Percentiles rank a stretch among this genome's conserved stretches.
These are phyloP conservation scores for Salvia hispanica DNA, from an alignment of 257 asterid genomes.

Conservation along the genomic window DNA sequence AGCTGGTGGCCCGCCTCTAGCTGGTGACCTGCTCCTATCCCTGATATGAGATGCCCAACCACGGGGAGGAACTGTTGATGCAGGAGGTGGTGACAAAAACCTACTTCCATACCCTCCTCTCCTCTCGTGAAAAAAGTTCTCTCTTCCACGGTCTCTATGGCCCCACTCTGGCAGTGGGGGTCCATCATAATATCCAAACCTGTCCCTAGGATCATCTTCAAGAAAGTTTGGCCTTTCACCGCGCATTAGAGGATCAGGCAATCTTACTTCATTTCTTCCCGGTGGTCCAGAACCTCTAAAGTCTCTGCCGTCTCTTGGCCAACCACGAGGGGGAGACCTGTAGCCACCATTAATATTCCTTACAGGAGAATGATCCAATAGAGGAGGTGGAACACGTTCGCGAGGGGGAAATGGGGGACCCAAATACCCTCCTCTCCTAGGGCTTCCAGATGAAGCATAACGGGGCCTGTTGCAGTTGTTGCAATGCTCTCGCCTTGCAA, in stretches of 20 bases:
- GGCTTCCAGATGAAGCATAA: slow-evolving; percentile 47
- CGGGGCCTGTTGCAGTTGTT: slow-evolving; percentile 90
- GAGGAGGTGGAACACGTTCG: slow-evolving; percentile 52
- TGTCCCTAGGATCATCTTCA: slow-evolving; percentile 53
- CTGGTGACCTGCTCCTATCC: slow-evolving; percentile 75
- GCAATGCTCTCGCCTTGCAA: slow-evolving; percentile 84
- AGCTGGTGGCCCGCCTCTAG: slow-evolving; percentile 50
- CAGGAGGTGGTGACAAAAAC: slow-evolving; percentile 53
- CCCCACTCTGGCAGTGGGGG: slow-evolving; percentile 56
- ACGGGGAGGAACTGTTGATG: slow-evolving; percentile 48
- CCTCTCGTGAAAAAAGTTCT: slow-evolving; percentile 48
- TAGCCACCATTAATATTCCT: slow-evolving; percentile 55
- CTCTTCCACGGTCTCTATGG: slow-evolving; percentile 69
- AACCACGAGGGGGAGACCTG: slow-evolving; percentile 79
- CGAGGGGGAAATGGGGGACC: slow-evolving; percentile 49
- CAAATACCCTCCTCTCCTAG: slow-evolving; percentile 71
- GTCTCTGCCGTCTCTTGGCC: slow-evolving; percentile 73
- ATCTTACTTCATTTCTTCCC: slow-evolving; percentile 63
- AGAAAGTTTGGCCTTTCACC: slow-evolving; percentile 50
- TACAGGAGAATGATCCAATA: slow-evolving; percentile 57
- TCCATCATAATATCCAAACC: slow-evolving; percentile 57
- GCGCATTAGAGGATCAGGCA: slow-evolving; percentile 50
- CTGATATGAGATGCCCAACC: slow-evolving; percentile 65
- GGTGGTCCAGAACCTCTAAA: slow-evolving; percentile 58
- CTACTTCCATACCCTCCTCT: slow-evolving; percentile 62